These are phyloP conservation scores for Populus hybrid DNA, from an alignment of 441 rosid genomes.

Conservation along the genomic window DNA sequence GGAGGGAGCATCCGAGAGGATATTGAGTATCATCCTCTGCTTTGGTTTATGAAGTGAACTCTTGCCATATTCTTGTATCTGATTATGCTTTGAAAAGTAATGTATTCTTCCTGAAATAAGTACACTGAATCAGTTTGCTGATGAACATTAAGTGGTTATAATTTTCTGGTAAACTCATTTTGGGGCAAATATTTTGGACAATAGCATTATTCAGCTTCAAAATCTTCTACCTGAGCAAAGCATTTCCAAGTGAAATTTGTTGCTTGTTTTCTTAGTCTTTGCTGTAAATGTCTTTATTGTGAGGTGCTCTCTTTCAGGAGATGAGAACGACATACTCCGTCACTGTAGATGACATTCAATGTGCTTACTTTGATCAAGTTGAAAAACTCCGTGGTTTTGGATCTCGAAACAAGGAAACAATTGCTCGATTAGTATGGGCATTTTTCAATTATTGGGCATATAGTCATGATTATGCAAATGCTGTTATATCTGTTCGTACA, in stretches of 20 bases:
- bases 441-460: slow-evolving; percentile 95
- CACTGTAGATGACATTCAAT: slow-evolving; percentile 51
- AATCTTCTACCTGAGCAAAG: not conserved
- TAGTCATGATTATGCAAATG: slow-evolving; percentile 71
- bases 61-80: not conserved
- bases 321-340: slow-evolving; percentile 74
- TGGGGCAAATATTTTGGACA: not conserved
- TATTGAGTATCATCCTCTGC: not conserved
- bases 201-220: not conserved
- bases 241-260: not conserved
- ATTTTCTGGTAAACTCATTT: not conserved
- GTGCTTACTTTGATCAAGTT: slow-evolving; percentile 72
- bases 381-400: slow-evolving; percentile 67
- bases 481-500: slow-evolving; percentile 74
- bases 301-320: slow-evolving; percentile 41
- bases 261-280: not conserved
- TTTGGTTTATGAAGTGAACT: not conserved
- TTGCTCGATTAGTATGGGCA: slow-evolving; percentile 78
- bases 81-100: not conserved
- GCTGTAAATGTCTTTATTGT: not conserved
- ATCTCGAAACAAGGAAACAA: slow-evolving; percentile 63
- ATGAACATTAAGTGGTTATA: not conserved
- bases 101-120: not conserved
- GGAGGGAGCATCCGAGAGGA: not conserved
- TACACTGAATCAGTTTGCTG: not conserved